phyloP scores from a whole-genome alignment of 2,329 filamentous ascomycete genomes.

The Fusarium nisikadoi region DNA sequence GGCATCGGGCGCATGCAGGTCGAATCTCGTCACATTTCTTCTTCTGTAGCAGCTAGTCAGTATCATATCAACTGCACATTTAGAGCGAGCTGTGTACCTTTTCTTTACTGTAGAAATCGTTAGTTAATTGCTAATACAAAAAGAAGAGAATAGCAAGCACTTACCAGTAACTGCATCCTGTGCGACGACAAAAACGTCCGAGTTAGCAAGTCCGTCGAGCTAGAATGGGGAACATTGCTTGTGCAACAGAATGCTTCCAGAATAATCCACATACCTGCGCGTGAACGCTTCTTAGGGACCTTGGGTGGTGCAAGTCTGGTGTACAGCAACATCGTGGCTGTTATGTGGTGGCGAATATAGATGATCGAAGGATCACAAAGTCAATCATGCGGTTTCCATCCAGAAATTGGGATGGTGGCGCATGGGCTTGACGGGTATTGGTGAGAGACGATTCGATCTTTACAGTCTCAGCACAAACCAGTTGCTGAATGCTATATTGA shows the following conservation, averaged over 20 bases:
- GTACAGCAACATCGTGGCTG: constrained; percentile 64
- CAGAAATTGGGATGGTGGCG: constrained; percentile 12
- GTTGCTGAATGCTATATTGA: neutral
- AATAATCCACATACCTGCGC: constrained; percentile 48
- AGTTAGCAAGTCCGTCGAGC: constrained; percentile 14
- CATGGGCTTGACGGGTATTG: constrained; percentile 11
- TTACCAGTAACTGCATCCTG: constrained; percentile 65
- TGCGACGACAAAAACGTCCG: constrained; percentile 15
- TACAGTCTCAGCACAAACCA: neutral
- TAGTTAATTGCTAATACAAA: constrained; percentile 16
- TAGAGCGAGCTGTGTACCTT: constrained; percentile 50
- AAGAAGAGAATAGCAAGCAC: constrained; percentile 31
- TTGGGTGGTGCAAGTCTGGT: constrained; percentile 68
- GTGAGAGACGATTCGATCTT: neutral
- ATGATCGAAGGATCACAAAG: constrained; percentile 37
- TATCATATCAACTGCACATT: neutral
- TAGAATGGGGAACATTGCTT: neutral
- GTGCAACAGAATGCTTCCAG: constrained; percentile 16
- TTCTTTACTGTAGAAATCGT: constrained; percentile 58
- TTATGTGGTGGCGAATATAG: constrained; percentile 35
- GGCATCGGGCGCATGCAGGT: constrained; percentile 62
- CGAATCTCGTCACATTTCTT: constrained; percentile 68
- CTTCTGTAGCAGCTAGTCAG: constrained; percentile 54
- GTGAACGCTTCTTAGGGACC: constrained; percentile 67
- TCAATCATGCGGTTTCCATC: constrained; percentile 39